Conservation (phyloP, 805 yeast genomes). For the Sugiyamaella lignohabitans region DNA sequence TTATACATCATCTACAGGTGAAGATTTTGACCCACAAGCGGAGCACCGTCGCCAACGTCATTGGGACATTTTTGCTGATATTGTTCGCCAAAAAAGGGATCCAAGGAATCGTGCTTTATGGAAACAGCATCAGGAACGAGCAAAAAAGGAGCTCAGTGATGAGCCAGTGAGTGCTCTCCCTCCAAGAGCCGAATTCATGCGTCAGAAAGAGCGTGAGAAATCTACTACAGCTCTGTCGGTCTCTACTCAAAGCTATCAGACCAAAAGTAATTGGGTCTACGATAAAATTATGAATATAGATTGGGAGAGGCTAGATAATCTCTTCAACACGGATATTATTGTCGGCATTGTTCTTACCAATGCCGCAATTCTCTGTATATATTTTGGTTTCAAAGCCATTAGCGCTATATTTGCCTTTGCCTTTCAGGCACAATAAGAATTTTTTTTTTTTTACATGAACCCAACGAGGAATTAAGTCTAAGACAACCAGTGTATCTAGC, state of each 20-base stretch:
- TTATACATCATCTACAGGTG: constrained; percentile 40
- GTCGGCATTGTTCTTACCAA: constrained; percentile 5
- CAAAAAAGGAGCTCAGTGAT: constrained; percentile 4
- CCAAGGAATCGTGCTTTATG: constrained; percentile 25
- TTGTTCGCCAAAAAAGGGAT: constrained; percentile 23
- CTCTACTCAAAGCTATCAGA: not conserved
- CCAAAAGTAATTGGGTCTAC: not conserved
- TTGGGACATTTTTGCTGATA: constrained; percentile 22
- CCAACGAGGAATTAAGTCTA: too few species aligned
- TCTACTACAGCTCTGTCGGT: not conserved
- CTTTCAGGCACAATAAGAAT: too few species aligned
- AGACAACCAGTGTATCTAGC: too few species aligned
- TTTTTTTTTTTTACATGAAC: too few species aligned
- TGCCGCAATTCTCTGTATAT: not conserved
- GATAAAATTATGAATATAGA: not conserved
- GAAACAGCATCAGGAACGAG: constrained; percentile 19
- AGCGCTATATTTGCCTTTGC: too few species aligned
- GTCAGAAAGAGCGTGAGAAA: not conserved
- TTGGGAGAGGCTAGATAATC: constrained; percentile 1
- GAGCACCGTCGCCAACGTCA: constrained; percentile 7
- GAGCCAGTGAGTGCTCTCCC: constrained; percentile 5
- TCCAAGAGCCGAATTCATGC: constrained; percentile 9
- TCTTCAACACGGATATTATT: constrained; percentile 2
- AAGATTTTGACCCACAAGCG: constrained; percentile 16
- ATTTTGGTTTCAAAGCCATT: constrained; percentile 3